Evolutionary conservation across 768 basidiomycete genomes (phyloP).

Genomic region (Boletus pseudopeckii): DNA sequence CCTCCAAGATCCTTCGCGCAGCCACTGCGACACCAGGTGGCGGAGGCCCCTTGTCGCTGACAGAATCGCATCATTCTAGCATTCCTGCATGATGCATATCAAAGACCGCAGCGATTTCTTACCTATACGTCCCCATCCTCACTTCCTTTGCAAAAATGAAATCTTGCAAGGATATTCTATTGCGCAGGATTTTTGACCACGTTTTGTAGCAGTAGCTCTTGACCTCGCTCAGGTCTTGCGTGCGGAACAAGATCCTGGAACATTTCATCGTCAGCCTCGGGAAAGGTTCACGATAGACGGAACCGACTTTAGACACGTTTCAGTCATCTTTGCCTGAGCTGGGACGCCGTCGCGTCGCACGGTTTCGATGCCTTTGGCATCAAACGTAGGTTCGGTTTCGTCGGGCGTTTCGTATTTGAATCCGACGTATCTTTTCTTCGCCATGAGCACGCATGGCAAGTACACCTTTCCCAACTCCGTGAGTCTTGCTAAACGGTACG

Average conservation of each 20-base stretch:
- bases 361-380: constrained; percentile 98
- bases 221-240: constrained; percentile 83
- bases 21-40: constrained; percentile 93
- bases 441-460: constrained; percentile 89
- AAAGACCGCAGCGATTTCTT: neutral
- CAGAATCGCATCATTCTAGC: neutral
- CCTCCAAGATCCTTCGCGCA: constrained; percentile 64
- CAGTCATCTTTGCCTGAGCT: constrained; percentile 91
- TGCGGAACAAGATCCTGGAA: constrained; percentile 83
- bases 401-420: constrained; percentile 90
- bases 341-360: constrained; percentile 89
- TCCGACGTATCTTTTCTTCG: constrained; percentile 98
- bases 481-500: neutral
- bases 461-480: constrained; percentile 64
- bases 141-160: constrained; percentile 96
- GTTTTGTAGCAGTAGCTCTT: constrained; percentile 84
- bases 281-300: neutral
- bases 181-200: constrained; percentile 82
- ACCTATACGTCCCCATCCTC: constrained; percentile 91
- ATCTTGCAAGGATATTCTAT: constrained; percentile 82
- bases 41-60: constrained; percentile 77
- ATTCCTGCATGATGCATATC: neutral
- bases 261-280: neutral
- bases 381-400: constrained; percentile 75
- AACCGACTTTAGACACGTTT: constrained; percentile 79